Evolutionary conservation across 345 rosid species (phyloP).

Genomic region (Zanthoxylum bungeanum): DNA sequence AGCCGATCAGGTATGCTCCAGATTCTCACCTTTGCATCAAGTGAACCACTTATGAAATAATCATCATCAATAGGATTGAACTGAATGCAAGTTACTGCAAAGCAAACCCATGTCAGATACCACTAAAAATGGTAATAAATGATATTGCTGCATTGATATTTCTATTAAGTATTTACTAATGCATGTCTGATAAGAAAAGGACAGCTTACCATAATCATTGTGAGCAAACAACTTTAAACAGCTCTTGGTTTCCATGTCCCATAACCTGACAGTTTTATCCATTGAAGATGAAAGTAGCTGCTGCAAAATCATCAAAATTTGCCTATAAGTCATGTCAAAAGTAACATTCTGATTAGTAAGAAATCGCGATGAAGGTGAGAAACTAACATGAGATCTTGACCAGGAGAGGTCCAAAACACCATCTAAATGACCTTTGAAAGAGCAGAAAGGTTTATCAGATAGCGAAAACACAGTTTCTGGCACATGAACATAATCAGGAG

Average conservation of each 20-base stretch:
- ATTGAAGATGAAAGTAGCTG: slow-evolving; percentile 85
- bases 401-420: slow-evolving; percentile 92
- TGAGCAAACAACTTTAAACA: slow-evolving; percentile 88
- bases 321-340: neutral
- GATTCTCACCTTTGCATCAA: slow-evolving; percentile 85
- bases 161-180: too few relatives aligned
- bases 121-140: neutral
- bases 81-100: slow-evolving; percentile 89
- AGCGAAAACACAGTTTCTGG: slow-evolving; percentile 80
- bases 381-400: slow-evolving; percentile 82
- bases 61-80: slow-evolving; percentile 90
- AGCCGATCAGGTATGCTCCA: slow-evolving; percentile 75
- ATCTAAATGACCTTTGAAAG: slow-evolving; percentile 80
- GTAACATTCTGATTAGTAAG: neutral
- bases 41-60: slow-evolving; percentile 93
- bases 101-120: too few relatives aligned
- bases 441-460: slow-evolving; percentile 78
- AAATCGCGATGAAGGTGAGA: neutral
- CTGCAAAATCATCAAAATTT: slow-evolving; percentile 38
- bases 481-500: slow-evolving; percentile 83
- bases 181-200: neutral
- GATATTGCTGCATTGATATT: neutral
- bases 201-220: slow-evolving; percentile 81
- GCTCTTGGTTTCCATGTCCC: slow-evolving; percentile 81
- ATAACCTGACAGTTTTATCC: slow-evolving; percentile 95